Evolutionary conservation across 257 asterid species (phyloP).

Genomic region (Solanum lycopersicoides): DNA sequence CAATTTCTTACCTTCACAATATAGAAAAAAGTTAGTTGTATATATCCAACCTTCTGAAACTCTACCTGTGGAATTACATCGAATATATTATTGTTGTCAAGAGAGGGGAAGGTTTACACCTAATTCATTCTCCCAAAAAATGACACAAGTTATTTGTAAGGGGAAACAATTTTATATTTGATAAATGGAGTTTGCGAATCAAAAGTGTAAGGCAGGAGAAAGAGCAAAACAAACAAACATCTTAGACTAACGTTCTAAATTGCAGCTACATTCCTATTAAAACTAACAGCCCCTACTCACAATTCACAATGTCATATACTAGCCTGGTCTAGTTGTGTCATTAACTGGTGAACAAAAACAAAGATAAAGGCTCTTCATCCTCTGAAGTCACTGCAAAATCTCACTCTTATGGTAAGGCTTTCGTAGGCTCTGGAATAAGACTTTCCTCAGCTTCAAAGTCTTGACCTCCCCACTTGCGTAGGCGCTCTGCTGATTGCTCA

Average conservation of each 20-base stretch:
- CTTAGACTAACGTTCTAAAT: not conserved
- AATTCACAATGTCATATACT: not conserved
- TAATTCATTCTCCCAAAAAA: no score
- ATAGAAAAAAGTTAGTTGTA: no score
- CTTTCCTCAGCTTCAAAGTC: not conserved
- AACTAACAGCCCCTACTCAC: not conserved
- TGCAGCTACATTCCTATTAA: not conserved
- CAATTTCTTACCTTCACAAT: no score
- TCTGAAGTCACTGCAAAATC: not conserved
- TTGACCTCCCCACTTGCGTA: conserved; percentile 65
- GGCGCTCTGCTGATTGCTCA: conserved; percentile 49
- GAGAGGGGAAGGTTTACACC: no score
- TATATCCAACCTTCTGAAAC: no score
- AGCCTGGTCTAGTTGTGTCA: not conserved
- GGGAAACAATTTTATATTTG: not conserved
- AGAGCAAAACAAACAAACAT: not conserved
- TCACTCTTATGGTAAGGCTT: not conserved
- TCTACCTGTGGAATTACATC: no score
- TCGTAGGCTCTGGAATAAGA: not conserved
- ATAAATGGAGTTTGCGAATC: not conserved
- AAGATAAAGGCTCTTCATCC: not conserved
- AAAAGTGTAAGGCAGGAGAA: not conserved
- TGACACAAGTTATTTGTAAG: not conserved
- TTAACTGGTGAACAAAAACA: not conserved
- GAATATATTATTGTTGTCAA: no score